phyloP scores from a whole-genome alignment of 2,329 filamentous ascomycete species.

The Chalaropsis thielavioides region DNA sequence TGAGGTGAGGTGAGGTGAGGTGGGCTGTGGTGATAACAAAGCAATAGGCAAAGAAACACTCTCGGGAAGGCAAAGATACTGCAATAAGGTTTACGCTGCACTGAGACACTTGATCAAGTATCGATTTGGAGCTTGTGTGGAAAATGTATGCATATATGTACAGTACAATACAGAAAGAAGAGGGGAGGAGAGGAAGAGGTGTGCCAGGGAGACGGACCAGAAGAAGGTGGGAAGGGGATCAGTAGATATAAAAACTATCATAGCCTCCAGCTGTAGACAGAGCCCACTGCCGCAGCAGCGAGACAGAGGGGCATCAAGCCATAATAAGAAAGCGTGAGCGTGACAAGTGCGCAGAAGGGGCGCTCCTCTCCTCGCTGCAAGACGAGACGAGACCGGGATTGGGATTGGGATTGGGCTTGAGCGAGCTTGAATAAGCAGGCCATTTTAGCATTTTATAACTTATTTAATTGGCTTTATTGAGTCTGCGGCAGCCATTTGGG shows the following conservation, averaged over 20 bases:
- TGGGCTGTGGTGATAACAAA: not conserved
- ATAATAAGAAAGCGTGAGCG: too few relatives aligned
- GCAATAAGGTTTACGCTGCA: not conserved
- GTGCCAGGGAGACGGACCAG: not conserved
- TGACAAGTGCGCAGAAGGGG: too few relatives aligned
- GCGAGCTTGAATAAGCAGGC: not conserved
- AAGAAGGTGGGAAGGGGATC: not conserved
- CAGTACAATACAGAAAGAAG: not conserved
- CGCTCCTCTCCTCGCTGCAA: too few relatives aligned
- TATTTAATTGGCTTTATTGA: not conserved
- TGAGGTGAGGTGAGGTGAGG: not conserved
- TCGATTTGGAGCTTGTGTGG: not conserved
- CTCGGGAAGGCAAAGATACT: too few relatives aligned
- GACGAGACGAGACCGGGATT: not conserved
- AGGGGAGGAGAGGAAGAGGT: not conserved
- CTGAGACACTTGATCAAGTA: not conserved
- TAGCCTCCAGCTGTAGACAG: too few relatives aligned
- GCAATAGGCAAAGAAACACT: too few relatives aligned
- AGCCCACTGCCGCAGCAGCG: not conserved
- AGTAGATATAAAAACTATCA: conserved; percentile 4
- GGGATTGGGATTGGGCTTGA: not conserved
- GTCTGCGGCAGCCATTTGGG: not conserved
- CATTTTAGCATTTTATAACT: not conserved
- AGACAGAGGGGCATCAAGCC: not conserved
- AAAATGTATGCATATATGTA: too few relatives aligned